Base-by-base conservation (phyloP, 495 filamentous ascomycete genomes). In the Penicillium ochrochloron region DNA sequence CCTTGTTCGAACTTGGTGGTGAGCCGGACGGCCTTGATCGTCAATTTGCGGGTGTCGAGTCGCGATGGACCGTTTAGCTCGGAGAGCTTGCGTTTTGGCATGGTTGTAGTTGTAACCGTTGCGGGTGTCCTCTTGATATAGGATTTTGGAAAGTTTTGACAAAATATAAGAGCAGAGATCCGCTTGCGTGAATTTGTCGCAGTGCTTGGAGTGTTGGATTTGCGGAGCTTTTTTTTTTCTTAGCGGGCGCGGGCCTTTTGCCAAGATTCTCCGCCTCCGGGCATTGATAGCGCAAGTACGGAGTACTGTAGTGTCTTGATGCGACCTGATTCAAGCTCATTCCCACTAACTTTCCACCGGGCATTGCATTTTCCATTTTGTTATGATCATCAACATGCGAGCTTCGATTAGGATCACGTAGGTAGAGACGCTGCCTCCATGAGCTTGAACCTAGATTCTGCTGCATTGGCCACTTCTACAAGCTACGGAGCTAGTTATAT, bases 1-100 rank as follows among this genome's bases (percentile, higher is more conserved):
- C 84, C 84, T 58, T 86, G 79, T 12, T 82, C 73, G 64, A 93
- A 80, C 44, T 86, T 84, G 52, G 84, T 78, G 21, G 81, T 78
- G 27, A 90, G 65, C 14, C 79, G 76, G 29, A 70, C 66, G 14
- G 70, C 70, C 64, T 76, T 77, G 29, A 82, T 68, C 9, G 68
- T 70, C 25, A 73, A 67, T 46, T 75, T 74, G 62, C 71, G 69
- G 48, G 63, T 64, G 61, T 62, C 59, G 19, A 62, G 52, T 64
- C 48, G 64, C 41, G 61, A 19, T 44, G 64, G 56, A 39, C 59
- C 68, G 57, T 71, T 66, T 31, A 75, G 46, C 9, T 84, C 80
- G 41, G 73, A 74, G 62, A 75, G 70, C 68, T 84, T 84, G 61
- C 83, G 78, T 70, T 85, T 85, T 0, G 80, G 72, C 82, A 83